Evolutionary conservation across 2,329 filamentous ascomycete species (phyloP).

Genomic region (Colletotrichum tabaci): DNA sequence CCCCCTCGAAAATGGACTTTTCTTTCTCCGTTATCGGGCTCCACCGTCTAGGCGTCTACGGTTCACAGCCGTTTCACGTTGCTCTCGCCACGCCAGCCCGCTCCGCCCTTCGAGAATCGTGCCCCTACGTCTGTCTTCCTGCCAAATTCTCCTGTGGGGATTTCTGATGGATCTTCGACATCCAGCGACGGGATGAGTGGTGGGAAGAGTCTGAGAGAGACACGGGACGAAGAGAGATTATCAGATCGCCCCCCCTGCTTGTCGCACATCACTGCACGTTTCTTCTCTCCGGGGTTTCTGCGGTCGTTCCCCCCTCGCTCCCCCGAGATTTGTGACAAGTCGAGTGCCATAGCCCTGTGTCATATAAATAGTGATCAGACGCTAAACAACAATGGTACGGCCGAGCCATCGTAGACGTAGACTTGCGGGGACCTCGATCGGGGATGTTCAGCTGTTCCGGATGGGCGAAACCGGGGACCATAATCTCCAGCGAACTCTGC

Average conservation of each 20-base stretch:
- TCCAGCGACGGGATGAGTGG: neutral
- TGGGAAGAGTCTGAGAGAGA: neutral
- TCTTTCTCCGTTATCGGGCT: neutral
- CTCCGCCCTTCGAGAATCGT: neutral
- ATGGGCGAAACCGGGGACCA: too few relatives aligned
- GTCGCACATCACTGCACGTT: neutral
- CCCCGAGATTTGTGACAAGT: neutral
- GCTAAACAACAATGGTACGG: neutral
- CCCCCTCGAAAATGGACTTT: neutral
- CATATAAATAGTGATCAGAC: neutral
- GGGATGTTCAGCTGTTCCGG: neutral
- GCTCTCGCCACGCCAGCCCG: neutral
- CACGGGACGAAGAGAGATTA: neutral
- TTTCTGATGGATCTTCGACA: neutral
- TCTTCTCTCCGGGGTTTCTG: neutral
- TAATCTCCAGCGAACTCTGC: too few relatives aligned
- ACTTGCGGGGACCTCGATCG: neutral
- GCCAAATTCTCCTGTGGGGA: too few relatives aligned
- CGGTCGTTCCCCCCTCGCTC: too few relatives aligned
- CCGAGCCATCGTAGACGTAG: neutral
- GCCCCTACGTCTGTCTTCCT: too few relatives aligned
- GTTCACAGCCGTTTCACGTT: neutral
- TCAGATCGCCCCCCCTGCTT: neutral
- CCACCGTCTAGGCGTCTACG: neutral
- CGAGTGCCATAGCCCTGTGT: neutral